Base-by-base conservation (phyloP, 495 filamentous ascomycete species). In the Emericellopsis terricola region DNA sequence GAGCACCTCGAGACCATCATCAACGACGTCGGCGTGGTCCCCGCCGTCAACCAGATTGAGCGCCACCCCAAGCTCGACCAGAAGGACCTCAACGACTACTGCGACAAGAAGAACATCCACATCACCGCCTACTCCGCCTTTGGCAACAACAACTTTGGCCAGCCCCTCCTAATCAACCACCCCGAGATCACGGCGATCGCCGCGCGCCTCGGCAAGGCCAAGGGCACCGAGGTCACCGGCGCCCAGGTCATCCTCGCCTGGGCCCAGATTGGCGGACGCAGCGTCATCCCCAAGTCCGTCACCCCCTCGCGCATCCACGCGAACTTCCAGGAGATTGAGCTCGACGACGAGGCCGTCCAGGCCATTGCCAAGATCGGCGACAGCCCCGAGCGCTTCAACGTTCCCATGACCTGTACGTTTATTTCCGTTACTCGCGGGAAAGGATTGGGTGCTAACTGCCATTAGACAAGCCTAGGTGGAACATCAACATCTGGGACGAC, bases 221-320 rank as follows among this genome's bases (percentile, higher is more conserved):
- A 71, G 55, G 71, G 68, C 44, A 69, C 65, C 57, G 15, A 19
- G 19, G 33, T 35, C 33, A 74, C 69, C 14, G 62, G 62, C 17
- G 68, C 71, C 42, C 73, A 78, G 52, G 56, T 73, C 8, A 52
- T 75, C 37, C 58, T 76, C 19, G 55, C 63, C 19, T 76, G 73
- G 73, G 73, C 69, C 37, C 49, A 76, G 33, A 64, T 68, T 43
- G 68, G 72, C 43, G 71, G 69, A 35, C 69, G 69, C 68, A 71
- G 68, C 47, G 71, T 76, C 14, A 75, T 76, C 33, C 71, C 71
- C 40, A 76, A 74, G 56, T 69, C 64, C 14, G 61, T 71, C 33
- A 73, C 51, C 48, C 62, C 65, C 46, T 51, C 50, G 17, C 65
- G 71, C 14, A 71, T 76, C 46, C 61, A 67, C 41, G 56, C 47